Conservation (phyloP, 2,329 filamentous ascomycete species). For the Cercospora sojina region DNA sequence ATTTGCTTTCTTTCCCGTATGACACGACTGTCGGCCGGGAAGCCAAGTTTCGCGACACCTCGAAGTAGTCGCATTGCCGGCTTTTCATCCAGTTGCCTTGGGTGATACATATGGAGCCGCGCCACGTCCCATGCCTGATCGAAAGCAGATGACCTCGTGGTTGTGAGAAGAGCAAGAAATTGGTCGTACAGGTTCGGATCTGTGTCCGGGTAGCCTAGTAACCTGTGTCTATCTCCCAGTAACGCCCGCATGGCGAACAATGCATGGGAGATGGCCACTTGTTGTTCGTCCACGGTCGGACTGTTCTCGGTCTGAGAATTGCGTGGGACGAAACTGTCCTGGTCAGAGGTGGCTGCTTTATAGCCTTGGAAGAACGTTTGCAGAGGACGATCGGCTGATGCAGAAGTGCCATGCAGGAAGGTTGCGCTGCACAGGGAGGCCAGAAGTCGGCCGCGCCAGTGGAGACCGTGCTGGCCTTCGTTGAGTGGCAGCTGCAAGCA, state of each 20-base stretch:
- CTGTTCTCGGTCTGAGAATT: background rate
- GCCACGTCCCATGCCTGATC: background rate
- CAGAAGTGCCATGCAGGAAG: background rate
- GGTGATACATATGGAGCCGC: background rate
- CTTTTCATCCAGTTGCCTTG: background rate
- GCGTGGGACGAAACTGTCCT: background rate
- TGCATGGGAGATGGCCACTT: background rate
- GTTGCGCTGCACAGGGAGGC: background rate
- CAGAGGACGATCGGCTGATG: background rate
- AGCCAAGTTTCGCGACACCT: background rate
- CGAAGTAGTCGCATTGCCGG: background rate
- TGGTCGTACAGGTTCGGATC: background rate
- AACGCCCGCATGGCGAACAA: background rate
- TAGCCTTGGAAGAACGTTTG: background rate
- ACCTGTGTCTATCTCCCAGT: background rate
- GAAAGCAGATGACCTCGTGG: background rate
- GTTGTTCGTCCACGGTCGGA: background rate
- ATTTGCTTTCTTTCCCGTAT: background rate
- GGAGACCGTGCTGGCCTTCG: background rate
- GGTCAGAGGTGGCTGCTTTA: background rate
- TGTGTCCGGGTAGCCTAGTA: background rate
- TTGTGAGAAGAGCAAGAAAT: background rate
- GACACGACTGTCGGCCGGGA: background rate
- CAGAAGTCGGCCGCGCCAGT: background rate
- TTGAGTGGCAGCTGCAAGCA: background rate